These are phyloP conservation scores for Coffea canephora DNA, from an alignment of 257 asterid genomes.

Conservation along the genomic window DNA sequence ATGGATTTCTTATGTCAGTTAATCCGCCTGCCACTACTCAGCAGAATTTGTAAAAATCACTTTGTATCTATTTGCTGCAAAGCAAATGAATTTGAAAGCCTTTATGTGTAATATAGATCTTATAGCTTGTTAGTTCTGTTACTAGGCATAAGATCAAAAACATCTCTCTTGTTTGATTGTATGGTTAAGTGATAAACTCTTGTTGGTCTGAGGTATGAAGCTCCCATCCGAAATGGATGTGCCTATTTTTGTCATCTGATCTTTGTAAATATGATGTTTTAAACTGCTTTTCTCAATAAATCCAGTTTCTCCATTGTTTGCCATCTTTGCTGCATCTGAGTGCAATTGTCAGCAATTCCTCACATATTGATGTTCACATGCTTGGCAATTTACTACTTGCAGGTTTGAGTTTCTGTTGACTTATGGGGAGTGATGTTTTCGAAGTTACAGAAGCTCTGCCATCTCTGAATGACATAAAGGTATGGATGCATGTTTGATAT, in stretches of 20 bases:
- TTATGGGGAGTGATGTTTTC: conserved; percentile 58
- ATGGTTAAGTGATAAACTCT: not conserved
- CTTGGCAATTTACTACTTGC: conserved; percentile 5
- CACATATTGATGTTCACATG: not conserved
- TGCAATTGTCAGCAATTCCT: not conserved
- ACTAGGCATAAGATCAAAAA: not conserved
- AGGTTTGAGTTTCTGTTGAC: conserved; percentile 24
- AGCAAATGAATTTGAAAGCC: not conserved
- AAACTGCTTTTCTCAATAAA: not conserved
- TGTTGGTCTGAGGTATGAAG: not conserved
- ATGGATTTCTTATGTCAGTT: not conserved
- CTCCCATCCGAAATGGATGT: not conserved
- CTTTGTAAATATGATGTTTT: not conserved
- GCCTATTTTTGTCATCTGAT: not conserved
- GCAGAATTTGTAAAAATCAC: not conserved
- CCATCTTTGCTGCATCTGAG: not conserved
- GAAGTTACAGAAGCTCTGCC: conserved; percentile 46
- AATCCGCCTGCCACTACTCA: not conserved
- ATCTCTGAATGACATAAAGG: conserved; percentile 57
- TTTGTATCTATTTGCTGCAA: not conserved
- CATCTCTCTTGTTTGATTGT: not conserved
- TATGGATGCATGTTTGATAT: conserved; percentile 19
- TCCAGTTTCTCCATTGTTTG: not conserved
- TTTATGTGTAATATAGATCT: not conserved
- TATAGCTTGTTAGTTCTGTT: not conserved